A percentile compares a stretch with the other conserved stretches of the same genome.
Evolutionary conservation across 169 alveolate species (phyloP).

Genomic region (Theileria parva): DNA sequence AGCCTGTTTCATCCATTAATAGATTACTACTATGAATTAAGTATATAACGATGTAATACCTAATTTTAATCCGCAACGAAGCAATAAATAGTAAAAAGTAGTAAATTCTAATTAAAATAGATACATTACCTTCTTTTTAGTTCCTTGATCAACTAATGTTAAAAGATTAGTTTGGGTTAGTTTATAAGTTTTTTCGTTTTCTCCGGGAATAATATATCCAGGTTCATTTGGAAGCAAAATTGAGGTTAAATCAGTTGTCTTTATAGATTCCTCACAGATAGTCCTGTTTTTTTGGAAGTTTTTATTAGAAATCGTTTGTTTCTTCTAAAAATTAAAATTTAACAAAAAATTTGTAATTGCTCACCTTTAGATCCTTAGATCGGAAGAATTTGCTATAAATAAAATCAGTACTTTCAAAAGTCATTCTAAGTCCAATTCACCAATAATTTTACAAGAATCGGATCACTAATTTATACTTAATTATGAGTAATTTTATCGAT

Average conservation of each 20-base stretch:
- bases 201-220: constrained; percentile 38
- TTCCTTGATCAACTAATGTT: constrained; percentile 45
- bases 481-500: not conserved
- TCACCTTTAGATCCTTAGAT: constrained; percentile 57
- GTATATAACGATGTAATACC: not conserved
- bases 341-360: too few species aligned
- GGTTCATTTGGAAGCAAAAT: constrained; percentile 52
- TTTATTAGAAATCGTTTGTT: constrained; percentile 27
- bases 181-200: constrained; percentile 37
- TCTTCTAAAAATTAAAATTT: constrained; percentile 10
- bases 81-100: not conserved
- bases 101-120: not conserved
- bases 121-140: constrained; percentile 42
- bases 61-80: not conserved
- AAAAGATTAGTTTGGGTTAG: constrained; percentile 39
- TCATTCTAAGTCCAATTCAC: not conserved
- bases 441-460: not conserved
- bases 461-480: not conserved
- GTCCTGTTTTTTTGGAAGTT: constrained; percentile 37
- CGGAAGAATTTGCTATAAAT: constrained; percentile 59
- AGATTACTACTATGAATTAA: not conserved
- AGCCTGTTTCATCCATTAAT: constrained; percentile 14
- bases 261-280: constrained; percentile 17
- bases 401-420: constrained; percentile 20
- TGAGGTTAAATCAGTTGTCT: constrained; percentile 45